Evolutionary conservation across 1,284 basidiomycete species (phyloP).

Genomic region (Trichosporon inkin): DNA sequence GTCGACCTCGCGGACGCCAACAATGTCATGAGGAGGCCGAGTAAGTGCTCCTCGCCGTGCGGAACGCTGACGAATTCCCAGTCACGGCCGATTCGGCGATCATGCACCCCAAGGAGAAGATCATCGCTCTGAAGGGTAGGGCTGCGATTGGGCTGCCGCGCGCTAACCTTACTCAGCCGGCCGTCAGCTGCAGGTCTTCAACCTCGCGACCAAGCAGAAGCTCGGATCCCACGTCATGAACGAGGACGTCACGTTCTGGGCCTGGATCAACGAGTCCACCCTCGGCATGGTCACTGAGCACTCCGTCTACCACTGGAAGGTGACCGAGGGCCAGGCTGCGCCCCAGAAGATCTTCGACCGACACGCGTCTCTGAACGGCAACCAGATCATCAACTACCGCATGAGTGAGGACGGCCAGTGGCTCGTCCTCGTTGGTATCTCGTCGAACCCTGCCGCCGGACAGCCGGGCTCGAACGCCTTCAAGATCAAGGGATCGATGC

Average conservation of each 20-base stretch:
- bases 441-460: conserved; percentile 73
- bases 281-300: conserved; percentile 95
- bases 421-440: conserved; percentile 94
- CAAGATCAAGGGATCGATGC: conserved; percentile 97
- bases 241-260: conserved; percentile 98
- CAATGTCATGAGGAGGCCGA: conserved; percentile 92
- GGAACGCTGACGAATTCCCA: conserved; percentile 16
- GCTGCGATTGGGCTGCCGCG: conserved; percentile 39
- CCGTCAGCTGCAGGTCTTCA: conserved; percentile 95
- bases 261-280: conserved; percentile 87
- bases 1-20: conserved; percentile 93
- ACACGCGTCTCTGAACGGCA: conserved; percentile 85
- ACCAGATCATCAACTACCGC: conserved; percentile 99
- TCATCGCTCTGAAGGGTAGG: conserved; percentile 89
- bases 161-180: conserved; percentile 58
- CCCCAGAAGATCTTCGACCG: conserved; percentile 76
- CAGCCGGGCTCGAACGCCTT: conserved; percentile 76
- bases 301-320: conserved; percentile 91
- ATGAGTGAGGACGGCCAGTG: conserved; percentile 90
- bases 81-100: conserved; percentile 96
- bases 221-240: conserved; percentile 92
- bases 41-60: conserved; percentile 27
- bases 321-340: conserved; percentile 46
- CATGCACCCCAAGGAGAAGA: conserved; percentile 97
- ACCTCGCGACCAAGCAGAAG: conserved; percentile 95